Base-by-base conservation (phyloP, 257 asterid genomes). In the Eustoma russellianum region DNA sequence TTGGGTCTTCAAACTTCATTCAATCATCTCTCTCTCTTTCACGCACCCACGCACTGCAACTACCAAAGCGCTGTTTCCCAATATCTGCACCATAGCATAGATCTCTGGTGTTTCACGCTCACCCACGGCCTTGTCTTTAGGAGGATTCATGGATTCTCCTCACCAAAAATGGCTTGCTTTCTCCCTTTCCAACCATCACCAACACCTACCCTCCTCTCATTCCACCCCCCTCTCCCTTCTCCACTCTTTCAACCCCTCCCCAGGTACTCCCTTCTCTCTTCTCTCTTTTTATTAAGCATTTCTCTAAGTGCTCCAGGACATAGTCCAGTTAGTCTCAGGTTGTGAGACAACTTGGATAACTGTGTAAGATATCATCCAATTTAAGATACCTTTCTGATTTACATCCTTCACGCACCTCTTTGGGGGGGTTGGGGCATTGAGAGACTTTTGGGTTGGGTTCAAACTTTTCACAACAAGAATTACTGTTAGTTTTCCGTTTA, bases 131-230 rank as follows among this genome's bases (percentile, higher is more conserved):
- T 70, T 65, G 71, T 74, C 59, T 24, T 24, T 38, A 2, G 11
- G 11, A 38, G 2, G 2, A 38, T 2, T 11, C 43, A 79, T 77
- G 83, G 75, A 79, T 83, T 74, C 88, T 57, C 65, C 83, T 18
- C 46, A 43, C 49, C 79, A 75, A 30, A 81, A 78, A 75, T 83
- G 93, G 93, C 88, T 86, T 66, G 89, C 81, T 60, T 87, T 87
- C 93, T 81, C 95, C 33, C 93, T 80, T 74, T 83, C 95, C 82
- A 79, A 82, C 79, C 57, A 76, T 6, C 38, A 38, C 12, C 48
- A 9, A n/a, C n/a, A n/a, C n/a, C n/a, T n/a, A n/a, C 60, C 15
- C 16, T 15, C 15, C 65, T 28, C 46, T 51, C 40, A 59, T 53
- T 40, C 71, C 40, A 59, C 66, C 38, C 53, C 47, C 1, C 66